These are phyloP conservation scores for Lantana camara DNA, from an alignment of 257 asterid genomes.

Conservation along the genomic window DNA sequence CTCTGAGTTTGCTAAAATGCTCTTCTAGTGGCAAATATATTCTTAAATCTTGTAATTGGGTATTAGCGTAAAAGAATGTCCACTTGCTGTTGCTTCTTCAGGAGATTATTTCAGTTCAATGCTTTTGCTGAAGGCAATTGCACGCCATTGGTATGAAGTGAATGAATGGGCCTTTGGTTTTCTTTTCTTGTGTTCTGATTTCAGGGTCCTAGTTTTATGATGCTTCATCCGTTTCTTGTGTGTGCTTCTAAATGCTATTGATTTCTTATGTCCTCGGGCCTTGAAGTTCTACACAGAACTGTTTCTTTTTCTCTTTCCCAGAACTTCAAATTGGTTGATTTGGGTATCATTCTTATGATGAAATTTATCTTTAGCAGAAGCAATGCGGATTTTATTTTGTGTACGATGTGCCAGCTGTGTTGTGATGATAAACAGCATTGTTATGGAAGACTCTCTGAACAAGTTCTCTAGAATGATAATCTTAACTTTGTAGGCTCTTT, in stretches of 20 bases:
- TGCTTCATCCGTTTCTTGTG: not conserved
- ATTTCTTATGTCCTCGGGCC: not conserved
- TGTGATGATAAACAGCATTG: not conserved
- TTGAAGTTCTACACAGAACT: not conserved
- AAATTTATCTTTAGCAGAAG: not conserved
- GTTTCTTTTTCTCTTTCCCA: not conserved
- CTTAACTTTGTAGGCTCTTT: slow-evolving; percentile 1
- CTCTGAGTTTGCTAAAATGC: not conserved
- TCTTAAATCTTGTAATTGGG: not conserved
- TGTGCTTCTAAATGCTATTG: not conserved
- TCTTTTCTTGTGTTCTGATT: not conserved
- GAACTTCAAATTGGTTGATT: not conserved
- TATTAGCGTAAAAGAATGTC: not conserved
- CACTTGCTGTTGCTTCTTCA: not conserved
- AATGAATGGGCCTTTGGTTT: not conserved
- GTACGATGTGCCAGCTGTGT: not conserved
- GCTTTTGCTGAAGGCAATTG: not conserved
- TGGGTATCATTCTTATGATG: not conserved
- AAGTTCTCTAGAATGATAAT: not conserved
- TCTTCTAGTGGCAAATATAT: not conserved
- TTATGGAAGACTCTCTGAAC: not conserved
- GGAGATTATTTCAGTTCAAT: not conserved
- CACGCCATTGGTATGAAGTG: not conserved
- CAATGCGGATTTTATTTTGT: not conserved
- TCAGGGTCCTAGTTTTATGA: not conserved